A percentile compares a stretch with the other conserved stretches of the same genome.
Conservation (phyloP, 306 rosid genomes). For the Dalbergia cultrata region DNA sequence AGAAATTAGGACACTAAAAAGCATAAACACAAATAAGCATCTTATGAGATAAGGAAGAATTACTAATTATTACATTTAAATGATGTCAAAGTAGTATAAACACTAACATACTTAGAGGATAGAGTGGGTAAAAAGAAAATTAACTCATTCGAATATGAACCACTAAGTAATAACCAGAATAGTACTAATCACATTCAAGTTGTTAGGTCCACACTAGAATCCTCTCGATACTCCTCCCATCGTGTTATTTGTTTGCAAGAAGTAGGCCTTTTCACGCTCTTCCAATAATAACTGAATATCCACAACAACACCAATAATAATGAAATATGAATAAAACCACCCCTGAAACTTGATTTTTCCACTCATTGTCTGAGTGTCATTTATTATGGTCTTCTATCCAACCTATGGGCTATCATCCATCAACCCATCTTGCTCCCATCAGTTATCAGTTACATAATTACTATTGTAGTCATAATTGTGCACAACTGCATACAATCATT, state of each 20-base stretch:
- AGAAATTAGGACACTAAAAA: not conserved
- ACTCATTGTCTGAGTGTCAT: constrained; percentile 24
- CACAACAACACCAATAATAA: not conserved
- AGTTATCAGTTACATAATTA: constrained; percentile 24
- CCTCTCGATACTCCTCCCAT: not conserved
- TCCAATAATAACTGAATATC: not conserved
- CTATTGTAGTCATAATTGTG: constrained; percentile 32
- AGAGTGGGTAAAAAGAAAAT: not conserved
- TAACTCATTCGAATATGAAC: too few relatives aligned
- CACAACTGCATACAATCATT: constrained; percentile 29
- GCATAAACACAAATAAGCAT: not conserved
- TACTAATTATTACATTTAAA: not conserved
- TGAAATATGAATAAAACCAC: not conserved
- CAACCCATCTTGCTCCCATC: constrained; percentile 31
- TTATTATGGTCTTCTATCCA: constrained; percentile 14
- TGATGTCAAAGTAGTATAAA: not conserved
- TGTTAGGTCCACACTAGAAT: not conserved
- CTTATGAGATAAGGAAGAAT: not conserved
- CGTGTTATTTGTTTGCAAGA: not conserved
- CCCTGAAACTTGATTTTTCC: constrained; percentile 19
- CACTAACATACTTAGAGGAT: not conserved
- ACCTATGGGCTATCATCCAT: constrained; percentile 41
- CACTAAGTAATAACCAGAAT: not conserved
- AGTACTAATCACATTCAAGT: not conserved
- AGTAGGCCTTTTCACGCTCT: not conserved